These are phyloP conservation scores for Leucocoprinus leucothites DNA, from an alignment of 768 basidiomycete genomes.

Conservation along the genomic window DNA sequence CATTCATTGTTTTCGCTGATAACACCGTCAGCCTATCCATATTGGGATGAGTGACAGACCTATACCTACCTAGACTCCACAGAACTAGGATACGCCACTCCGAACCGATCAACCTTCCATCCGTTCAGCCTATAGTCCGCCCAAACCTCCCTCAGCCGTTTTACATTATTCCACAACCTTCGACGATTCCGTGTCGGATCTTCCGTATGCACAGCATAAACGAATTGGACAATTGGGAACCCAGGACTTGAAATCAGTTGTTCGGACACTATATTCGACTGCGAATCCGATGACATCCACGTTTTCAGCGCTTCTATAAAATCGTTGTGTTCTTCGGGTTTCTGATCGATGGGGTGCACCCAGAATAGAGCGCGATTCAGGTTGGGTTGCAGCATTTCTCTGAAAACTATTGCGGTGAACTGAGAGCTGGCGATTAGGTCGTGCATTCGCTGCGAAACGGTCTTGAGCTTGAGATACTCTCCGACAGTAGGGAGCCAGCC, in stretches of 20 bases:
- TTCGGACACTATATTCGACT: background rate
- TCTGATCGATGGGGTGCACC: background rate
- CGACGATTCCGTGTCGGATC: background rate
- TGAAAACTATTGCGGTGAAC: background rate
- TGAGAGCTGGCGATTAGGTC: background rate
- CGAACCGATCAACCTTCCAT: constrained; percentile 8
- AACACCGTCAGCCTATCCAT: too few species aligned
- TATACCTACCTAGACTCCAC: too few species aligned
- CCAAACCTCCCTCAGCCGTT: constrained; percentile 3
- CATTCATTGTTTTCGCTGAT: too few species aligned
- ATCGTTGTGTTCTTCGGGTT: background rate
- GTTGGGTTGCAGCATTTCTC: constrained; percentile 1
- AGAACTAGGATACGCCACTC: background rate
- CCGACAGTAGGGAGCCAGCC: background rate
- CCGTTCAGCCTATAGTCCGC: constrained; percentile 3
- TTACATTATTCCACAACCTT: constrained; percentile 3
- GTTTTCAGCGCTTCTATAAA: background rate
- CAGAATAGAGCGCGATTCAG: background rate
- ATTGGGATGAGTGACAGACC: too few species aligned
- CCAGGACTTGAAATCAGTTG: background rate
- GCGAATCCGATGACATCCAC: background rate
- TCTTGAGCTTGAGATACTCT: background rate
- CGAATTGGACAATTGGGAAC: background rate
- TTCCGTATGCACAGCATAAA: background rate
- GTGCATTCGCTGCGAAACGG: background rate